Evolutionary conservation across 768 basidiomycete species (phyloP).

Genomic region (Suillus subluteus): DNA sequence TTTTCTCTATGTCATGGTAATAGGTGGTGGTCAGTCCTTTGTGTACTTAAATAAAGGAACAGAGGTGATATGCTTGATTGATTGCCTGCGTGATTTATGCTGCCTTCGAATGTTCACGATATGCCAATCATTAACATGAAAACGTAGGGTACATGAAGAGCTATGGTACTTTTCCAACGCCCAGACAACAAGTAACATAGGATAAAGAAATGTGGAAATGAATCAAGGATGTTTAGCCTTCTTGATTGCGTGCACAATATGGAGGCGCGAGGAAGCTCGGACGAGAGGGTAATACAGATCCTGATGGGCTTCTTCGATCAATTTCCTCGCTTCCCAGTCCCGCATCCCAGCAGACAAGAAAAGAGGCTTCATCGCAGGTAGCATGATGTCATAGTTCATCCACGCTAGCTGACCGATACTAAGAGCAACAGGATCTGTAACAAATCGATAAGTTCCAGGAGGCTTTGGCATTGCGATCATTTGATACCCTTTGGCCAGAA

Average conservation of each 20-base stretch:
- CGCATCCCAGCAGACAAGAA: slow-evolving; percentile 57
- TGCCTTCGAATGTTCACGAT: slow-evolving; percentile 33
- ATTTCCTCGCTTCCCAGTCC: slow-evolving; percentile 54
- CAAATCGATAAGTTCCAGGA: slow-evolving; percentile 14
- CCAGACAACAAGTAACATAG: slow-evolving; percentile 17
- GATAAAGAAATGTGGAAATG: background rate
- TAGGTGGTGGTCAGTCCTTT: slow-evolving; percentile 59
- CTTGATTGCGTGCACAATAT: slow-evolving; percentile 60
- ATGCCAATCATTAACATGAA: slow-evolving; percentile 52
- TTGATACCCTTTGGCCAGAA: slow-evolving; percentile 62
- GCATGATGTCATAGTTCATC: slow-evolving; percentile 71
- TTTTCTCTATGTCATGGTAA: slow-evolving; percentile 42
- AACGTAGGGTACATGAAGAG: slow-evolving; percentile 20
- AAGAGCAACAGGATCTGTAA: slow-evolving; percentile 56
- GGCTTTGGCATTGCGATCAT: slow-evolving; percentile 13
- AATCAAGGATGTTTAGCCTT: slow-evolving; percentile 18
- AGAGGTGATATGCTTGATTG: slow-evolving; percentile 59
- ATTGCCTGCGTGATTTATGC: slow-evolving; percentile 20
- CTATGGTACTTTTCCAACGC: slow-evolving; percentile 31
- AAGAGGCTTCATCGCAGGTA: slow-evolving; percentile 64
- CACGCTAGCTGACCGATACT: slow-evolving; percentile 73
- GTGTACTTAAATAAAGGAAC: slow-evolving; percentile 54
- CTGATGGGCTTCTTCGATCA: slow-evolving; percentile 64
- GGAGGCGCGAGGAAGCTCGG: slow-evolving; percentile 53
- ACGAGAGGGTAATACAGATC: slow-evolving; percentile 66